These are phyloP conservation scores for Coemansia erecta DNA, from an alignment of 192 early-diverging fungal species.

Conservation along the genomic window DNA sequence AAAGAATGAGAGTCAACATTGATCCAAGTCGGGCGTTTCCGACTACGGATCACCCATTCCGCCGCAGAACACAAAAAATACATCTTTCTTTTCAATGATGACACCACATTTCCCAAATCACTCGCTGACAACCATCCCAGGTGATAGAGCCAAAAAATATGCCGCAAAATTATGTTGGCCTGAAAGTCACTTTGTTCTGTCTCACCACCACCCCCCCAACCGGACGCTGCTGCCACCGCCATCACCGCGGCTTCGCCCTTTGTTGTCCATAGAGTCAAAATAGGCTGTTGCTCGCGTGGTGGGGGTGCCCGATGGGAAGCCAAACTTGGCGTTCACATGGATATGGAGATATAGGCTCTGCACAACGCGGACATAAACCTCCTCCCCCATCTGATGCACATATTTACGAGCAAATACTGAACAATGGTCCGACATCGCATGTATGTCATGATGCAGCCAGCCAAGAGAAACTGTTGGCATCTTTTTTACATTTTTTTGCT, in stretches of 20 bases:
- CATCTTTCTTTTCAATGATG: neutral
- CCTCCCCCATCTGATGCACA: neutral
- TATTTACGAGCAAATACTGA: slow-evolving; percentile 5
- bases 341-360: neutral
- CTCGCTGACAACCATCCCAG: neutral
- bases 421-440: slow-evolving; percentile 4
- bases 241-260: no score
- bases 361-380: neutral
- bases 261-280: slow-evolving; percentile 1
- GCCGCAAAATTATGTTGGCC: neutral
- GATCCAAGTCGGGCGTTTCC: slow-evolving; percentile 1
- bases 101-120: neutral
- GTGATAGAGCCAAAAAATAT: no score
- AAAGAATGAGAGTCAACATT: neutral
- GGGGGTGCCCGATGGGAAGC: neutral
- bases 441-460: slow-evolving; percentile 3
- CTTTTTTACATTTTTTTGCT: neutral
- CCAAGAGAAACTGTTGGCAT: neutral
- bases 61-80: no score
- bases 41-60: slow-evolving; percentile 2
- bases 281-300: neutral
- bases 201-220: neutral
- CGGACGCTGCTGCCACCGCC: neutral
- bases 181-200: neutral
- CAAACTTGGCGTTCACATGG: neutral